Evolutionary conservation across 768 basidiomycete species (phyloP), one percentile per base, ranked within the genome.

Genomic region (Leccinellum rugosiceps): DNA sequence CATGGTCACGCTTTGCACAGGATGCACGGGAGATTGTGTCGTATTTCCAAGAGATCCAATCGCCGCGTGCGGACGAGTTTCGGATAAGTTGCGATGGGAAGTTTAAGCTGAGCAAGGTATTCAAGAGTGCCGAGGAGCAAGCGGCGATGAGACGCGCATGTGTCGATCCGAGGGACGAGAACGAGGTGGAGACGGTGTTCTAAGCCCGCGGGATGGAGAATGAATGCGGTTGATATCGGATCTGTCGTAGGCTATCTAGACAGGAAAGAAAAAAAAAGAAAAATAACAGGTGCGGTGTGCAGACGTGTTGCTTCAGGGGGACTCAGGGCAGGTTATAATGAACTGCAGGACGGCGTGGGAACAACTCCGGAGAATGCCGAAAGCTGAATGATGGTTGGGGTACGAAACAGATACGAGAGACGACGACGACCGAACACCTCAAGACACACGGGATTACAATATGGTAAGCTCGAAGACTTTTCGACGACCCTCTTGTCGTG

Each of bases 21-120:
- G 80, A 79, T 26, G 85, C 83, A 1, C 64, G 78, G 11, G 73
- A 73, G 1, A 78, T 79, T 9, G 56, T 84, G 26, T 66, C 70
- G 13, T 83, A 85, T 70, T 68, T 93, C 47, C 62, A 60, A 17
- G 70, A 77, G 3, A 68, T 85, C 46, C 72, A 77, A 56, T 87
- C 88, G 0, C 58, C 75, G 3, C 78, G 86, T 4, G 69, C 70
- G 1, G 83, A 84, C 17, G 88, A 89, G 65, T 90, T 88, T 76
- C 76, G 83, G 30, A 63, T 70, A 41, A 75, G 75, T 6, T 87
- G 84, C 55, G 77, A 81, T 50, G 62, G 57, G 15, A 80, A 71
- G 59, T 92, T 88, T 71, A 72, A 71, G 45, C 69, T 85, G 23
- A 85, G 90, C 19, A 88, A 86, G 7, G 72, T 84, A 25, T 93